Base-by-base conservation (phyloP, 352 stramenopile species). In the Pythium rishiriense region DNA sequence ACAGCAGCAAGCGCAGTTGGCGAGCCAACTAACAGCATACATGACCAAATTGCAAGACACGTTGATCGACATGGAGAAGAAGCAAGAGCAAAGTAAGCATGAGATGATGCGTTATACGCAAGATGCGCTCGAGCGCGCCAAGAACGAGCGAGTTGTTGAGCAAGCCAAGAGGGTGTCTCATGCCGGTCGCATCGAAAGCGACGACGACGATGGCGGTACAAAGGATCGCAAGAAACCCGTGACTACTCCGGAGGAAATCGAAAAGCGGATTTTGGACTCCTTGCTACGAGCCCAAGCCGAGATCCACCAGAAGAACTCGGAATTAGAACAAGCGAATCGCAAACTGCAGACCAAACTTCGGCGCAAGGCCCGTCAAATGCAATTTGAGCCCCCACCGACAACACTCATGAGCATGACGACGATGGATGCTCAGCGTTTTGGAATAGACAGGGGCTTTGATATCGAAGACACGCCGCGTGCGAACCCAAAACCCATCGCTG, bases 101-200 rank as follows among this genome's bases (percentile, higher is more conserved):
- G 85, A 92, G 52, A 78, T 91, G 68, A 74, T 79, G 52, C 72
- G 75, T 19, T 88, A 87, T 51, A 88, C 80, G 1, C 74, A 90
- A 42, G 73, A 90, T 39, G 68, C 80, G 7, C 73, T 89, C 39
- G 58, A 64, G 4, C 70, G 69, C 1, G 58, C 86, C 29, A 73
- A 87, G 53, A 61, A 68, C 0, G 80, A 88, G 29, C 58, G 62
- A 31, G 58, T 49, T 6, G 76, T 78, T 49, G 62, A 75, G 1
- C 66, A 26, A 50, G 25, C 61, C 53, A 31, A 67, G 22, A 57
- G 63, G 37, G 63, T 74, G 4, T 86, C 80, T 12, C 64, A 70
- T 0, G 69, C 72, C 21, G 83, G 83, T 12, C 48, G 49, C 21
- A 53, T 91, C 4, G 71, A 87, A 26, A 88, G 76, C 55, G 83